phyloP scores from a whole-genome alignment of 1,139 yeast genomes.

The Scheffersomyces insectosa region DNA sequence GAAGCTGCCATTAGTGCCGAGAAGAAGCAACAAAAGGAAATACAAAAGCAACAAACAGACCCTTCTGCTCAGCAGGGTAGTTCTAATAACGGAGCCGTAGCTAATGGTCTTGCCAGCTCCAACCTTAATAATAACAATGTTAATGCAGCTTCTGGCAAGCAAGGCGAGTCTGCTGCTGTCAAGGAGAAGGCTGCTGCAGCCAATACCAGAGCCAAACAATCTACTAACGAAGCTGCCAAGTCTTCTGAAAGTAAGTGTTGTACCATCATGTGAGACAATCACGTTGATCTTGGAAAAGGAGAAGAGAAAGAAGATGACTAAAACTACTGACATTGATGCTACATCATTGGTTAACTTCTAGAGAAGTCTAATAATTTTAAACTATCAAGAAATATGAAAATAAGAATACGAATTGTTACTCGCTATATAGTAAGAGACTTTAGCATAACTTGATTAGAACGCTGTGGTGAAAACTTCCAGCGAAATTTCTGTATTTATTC shows the following conservation, averaged over 20 bases:
- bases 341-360: too few relatives aligned
- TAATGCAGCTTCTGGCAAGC: constrained; percentile 1
- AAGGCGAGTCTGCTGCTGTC: not conserved
- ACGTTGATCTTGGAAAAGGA: constrained; percentile 6
- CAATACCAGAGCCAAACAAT: constrained; percentile 15
- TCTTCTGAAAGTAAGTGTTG: constrained; percentile 15
- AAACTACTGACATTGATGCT: constrained; percentile 13
- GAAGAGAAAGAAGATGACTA: constrained; percentile 12
- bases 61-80: not conserved
- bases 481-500: too few relatives aligned
- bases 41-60: constrained; percentile 25
- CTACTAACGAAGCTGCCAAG: constrained; percentile 13
- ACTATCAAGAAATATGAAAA: too few relatives aligned
- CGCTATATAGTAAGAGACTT: too few relatives aligned
- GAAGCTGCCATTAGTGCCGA: constrained; percentile 56
- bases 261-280: constrained; percentile 12
- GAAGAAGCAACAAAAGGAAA: constrained; percentile 47
- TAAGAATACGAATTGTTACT: too few relatives aligned
- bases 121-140: constrained; percentile 3
- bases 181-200: constrained; percentile 8
- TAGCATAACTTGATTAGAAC: too few relatives aligned
- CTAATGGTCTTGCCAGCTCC: constrained; percentile 3
- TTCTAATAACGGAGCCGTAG: constrained; percentile 1
- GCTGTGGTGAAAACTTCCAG: too few relatives aligned
- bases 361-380: too few relatives aligned